Evolutionary conservation across 495 filamentous ascomycete species (phyloP).

Genomic region (Rhypophila decipiens): DNA sequence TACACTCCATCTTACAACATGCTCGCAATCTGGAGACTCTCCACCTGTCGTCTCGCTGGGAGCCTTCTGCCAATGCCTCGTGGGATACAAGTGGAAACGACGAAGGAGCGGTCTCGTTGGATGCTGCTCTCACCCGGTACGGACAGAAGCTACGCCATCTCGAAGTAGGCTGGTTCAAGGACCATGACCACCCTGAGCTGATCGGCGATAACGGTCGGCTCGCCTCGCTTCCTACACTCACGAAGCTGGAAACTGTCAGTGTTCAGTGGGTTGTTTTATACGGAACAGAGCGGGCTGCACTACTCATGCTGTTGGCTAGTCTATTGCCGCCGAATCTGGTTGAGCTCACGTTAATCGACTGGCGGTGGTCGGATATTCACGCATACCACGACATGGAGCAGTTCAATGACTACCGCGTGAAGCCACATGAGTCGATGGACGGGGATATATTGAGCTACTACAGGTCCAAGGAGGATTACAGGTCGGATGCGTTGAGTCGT

Average conservation of each 20-base stretch:
- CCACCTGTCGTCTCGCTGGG: conserved; percentile 22
- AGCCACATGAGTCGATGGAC: no score
- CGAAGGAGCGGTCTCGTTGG: conserved; percentile 17
- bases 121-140: conserved; percentile 16
- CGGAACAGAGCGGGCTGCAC: conserved; percentile 8
- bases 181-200: conserved; percentile 9
- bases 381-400: conserved; percentile 10
- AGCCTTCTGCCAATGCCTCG: not conserved
- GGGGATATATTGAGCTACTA: conserved; percentile 19
- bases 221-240: conserved; percentile 13
- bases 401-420: no score
- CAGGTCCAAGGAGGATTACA: conserved; percentile 11
- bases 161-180: conserved; percentile 23
- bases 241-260: conserved; percentile 17
- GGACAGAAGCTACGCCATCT: conserved; percentile 21
- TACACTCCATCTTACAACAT: conserved; percentile 19
- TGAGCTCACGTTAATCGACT: conserved; percentile 27
- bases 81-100: not conserved
- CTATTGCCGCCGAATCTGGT: conserved; percentile 26
- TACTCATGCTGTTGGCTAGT: conserved; percentile 11
- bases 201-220: conserved; percentile 24
- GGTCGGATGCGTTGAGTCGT: conserved; percentile 15
- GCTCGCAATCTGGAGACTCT: conserved; percentile 24
- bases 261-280: conserved; percentile 22
- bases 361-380: conserved; percentile 22